A percentile compares a stretch with the other conserved stretches of the same genome.
These are phyloP conservation scores for Aspergillus wentii DNA, from an alignment of 495 filamentous ascomycete species.

Conservation along the genomic window DNA sequence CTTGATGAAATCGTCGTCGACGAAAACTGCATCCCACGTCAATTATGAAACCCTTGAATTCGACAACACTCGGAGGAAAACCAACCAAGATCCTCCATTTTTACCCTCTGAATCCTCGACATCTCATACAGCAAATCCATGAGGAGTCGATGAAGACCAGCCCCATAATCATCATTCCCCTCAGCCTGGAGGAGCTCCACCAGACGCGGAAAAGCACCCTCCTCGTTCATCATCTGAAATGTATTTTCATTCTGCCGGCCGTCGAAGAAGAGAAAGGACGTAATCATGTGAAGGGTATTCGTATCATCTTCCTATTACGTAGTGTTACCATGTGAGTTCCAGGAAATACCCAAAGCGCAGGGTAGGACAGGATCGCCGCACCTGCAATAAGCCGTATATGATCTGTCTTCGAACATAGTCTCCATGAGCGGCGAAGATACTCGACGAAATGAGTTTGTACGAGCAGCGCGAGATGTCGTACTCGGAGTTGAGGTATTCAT, in stretches of 20 bases:
- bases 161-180: conserved; percentile 58
- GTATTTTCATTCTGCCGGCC: conserved; percentile 72
- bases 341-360: too few relatives aligned
- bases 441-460: conserved; percentile 72
- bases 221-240: conserved; percentile 81
- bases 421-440: conserved; percentile 64
- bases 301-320: conserved; percentile 66
- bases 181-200: conserved; percentile 73
- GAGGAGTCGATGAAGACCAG: conserved; percentile 70
- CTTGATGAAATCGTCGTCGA: conserved; percentile 81
- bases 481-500: conserved; percentile 76
- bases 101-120: conserved; percentile 84
- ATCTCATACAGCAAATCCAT: conserved; percentile 95
- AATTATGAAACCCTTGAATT: not conserved
- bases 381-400: conserved; percentile 85
- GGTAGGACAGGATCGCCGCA: too few relatives aligned
- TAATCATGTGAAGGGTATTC: conserved; percentile 72
- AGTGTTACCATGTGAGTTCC: too few relatives aligned
- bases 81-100: conserved; percentile 69
- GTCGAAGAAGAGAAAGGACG: conserved; percentile 86
- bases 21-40: conserved; percentile 36
- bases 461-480: conserved; percentile 82
- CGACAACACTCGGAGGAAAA: conserved; percentile 13
- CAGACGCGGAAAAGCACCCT: conserved; percentile 77
- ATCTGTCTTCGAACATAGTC: conserved; percentile 93